Evolutionary conservation across 129 eudicot species (phyloP), one percentile per base, ranked within the genome.

Genomic region (Sambucus nigra): DNA sequence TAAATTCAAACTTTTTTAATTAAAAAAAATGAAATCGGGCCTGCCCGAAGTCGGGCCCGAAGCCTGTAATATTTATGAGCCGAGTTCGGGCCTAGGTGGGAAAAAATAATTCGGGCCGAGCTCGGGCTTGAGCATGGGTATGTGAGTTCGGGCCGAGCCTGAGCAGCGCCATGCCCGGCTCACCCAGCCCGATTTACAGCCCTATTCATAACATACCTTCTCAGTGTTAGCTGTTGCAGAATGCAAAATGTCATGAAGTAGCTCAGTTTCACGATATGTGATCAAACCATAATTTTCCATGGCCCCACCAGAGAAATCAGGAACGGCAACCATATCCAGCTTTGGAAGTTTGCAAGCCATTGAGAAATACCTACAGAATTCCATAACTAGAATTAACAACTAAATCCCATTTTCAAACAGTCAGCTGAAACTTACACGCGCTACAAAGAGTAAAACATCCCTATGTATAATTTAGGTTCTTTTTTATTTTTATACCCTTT

Each of bases 211-310:
- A 11, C 71, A 26, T 80, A 74, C 87, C 59, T 76, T 51, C 61
- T 74, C 73, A 48, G 73, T 75, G 76, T 71, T 75, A n/a, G 75
- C 72, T 46, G 82, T 73, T 40, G 82, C 64, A 60, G 87, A 75
- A 52, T 67, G 70, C 57, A 69, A 63, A 12, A 63, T 70, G 64
- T 80, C 87, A 49, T 71, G 78, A 20, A 80, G 74, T 22, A 80
- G 35, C 51, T 63, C 78, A 7, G 70, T 47, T 60, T 79, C 82
- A 33, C 76, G 61, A 67, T 52, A 79, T 0, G 51, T 60, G 57
- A 79, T 71, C 65, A 79, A 47, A 24, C 82, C 87, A 51, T 70
- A 75, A 46, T 79, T 79, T 53, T 79, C 81, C 87, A 79, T 79
- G 35, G 79, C 87, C 67, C 86, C 81, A 62, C 51, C 74, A 50